A percentile compares a stretch with the other conserved stretches of the same genome.
Evolutionary conservation across 352 stramenopile genomes (phyloP).

Genomic region (Globisporangium parvum): DNA sequence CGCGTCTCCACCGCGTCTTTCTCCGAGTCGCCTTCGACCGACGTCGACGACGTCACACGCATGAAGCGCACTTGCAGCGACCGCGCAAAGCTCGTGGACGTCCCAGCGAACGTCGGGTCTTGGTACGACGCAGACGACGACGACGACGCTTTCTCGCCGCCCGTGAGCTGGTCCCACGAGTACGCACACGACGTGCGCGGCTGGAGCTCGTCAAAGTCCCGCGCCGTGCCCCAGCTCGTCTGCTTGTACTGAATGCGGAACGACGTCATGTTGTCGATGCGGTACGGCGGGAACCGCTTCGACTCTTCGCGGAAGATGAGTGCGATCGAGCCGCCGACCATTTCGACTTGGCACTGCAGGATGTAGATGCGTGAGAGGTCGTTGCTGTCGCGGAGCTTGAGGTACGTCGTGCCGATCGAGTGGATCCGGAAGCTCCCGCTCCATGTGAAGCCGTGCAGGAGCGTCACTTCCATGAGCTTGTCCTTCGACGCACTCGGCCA

Average conservation of each 20-base stretch:
- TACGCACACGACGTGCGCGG: constrained; percentile 75
- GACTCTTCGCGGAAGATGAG: constrained; percentile 84
- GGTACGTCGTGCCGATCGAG: constrained; percentile 79
- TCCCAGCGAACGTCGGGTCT: constrained; percentile 57
- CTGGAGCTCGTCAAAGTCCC: constrained; percentile 70
- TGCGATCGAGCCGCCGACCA: constrained; percentile 80
- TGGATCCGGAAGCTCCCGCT: constrained; percentile 84
- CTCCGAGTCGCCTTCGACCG: constrained; percentile 37
- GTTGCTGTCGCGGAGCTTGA: constrained; percentile 75
- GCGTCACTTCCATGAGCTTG: constrained; percentile 81
- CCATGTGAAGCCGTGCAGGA: constrained; percentile 79
- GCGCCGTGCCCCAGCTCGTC: constrained; percentile 60
- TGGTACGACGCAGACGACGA: constrained; percentile 50
- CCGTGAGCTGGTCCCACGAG: constrained; percentile 81
- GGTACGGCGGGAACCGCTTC: constrained; percentile 82
- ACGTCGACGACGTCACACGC: constrained; percentile 75
- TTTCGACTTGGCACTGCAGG: constrained; percentile 82
- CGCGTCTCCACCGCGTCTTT: constrained; percentile 82
- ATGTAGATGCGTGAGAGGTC: constrained; percentile 81
- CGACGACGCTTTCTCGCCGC: constrained; percentile 51
- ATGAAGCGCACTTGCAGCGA: constrained; percentile 85
- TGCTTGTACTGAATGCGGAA: constrained; percentile 87
- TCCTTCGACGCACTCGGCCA: constrained; percentile 71
- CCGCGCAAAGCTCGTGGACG: constrained; percentile 52
- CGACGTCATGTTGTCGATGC: constrained; percentile 90